A percentile compares a stretch with the other conserved stretches of the same genome.
Evolutionary conservation across 2,329 filamentous ascomycete species (phyloP).

Genomic region (Zasmidium angulare): DNA sequence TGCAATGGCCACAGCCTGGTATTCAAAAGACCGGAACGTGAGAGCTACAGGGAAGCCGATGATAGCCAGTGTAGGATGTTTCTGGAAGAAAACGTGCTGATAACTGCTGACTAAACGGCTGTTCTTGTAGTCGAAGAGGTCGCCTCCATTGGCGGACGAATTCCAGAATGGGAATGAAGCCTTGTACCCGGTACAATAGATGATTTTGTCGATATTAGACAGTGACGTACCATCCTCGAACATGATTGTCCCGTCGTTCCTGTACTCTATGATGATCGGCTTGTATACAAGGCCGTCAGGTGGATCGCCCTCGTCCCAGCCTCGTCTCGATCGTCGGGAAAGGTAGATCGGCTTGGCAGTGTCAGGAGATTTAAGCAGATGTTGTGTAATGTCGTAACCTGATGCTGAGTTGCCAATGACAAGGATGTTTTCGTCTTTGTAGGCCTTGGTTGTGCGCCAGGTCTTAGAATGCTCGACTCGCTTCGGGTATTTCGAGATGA

Average conservation of each 20-base stretch:
- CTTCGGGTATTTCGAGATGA: conserved; percentile 54
- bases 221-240: conserved; percentile 31
- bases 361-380: conserved; percentile 19
- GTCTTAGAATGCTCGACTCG: conserved; percentile 47
- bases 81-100: conserved; percentile 55
- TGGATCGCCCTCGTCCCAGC: conserved; percentile 53
- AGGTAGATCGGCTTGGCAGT: conserved; percentile 48
- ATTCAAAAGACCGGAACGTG: conserved; percentile 58
- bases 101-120: conserved; percentile 50
- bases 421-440: conserved; percentile 25
- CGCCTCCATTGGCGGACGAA: conserved; percentile 40
- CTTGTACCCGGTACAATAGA: conserved; percentile 39
- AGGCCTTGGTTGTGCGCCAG: conserved; percentile 26
- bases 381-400: conserved; percentile 33
- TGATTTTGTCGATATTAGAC: conserved; percentile 29
- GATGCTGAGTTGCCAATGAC: conserved; percentile 36
- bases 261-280: conserved; percentile 50
- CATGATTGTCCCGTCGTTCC: conserved; percentile 22
- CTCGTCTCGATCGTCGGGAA: conserved; percentile 50
- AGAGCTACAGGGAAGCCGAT: conserved; percentile 54
- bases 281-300: conserved; percentile 53
- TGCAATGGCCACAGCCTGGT: conserved; percentile 56
- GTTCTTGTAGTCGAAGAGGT: conserved; percentile 52
- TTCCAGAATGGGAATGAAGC: conserved; percentile 54
- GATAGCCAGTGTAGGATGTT: conserved; percentile 50